Percentiles rank a stretch among this genome's conserved stretches.
These are phyloP conservation scores for Hordeum pubiflorum DNA, from an alignment of 202 grass and related monocot species.

Conservation along the genomic window DNA sequence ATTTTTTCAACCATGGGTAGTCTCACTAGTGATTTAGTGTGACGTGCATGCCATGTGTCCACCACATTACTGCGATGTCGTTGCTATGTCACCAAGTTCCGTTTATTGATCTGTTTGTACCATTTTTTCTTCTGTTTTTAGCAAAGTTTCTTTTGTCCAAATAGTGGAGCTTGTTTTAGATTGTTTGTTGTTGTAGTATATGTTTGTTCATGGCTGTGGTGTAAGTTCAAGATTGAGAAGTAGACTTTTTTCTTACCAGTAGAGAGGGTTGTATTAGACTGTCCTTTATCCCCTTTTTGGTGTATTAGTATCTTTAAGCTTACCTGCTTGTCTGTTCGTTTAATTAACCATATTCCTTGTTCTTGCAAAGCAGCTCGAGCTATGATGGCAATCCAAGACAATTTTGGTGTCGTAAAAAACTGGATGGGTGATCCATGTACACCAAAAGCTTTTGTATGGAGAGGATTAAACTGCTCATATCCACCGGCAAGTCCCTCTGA, in stretches of 20 bases:
- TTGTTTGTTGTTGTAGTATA: no score
- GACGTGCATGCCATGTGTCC: no score
- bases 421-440: constrained; percentile 61
- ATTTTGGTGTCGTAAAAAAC: constrained; percentile 36
- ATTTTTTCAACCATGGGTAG: no score
- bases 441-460: constrained; percentile 38
- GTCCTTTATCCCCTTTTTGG: not conserved
- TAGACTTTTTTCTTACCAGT: no score
- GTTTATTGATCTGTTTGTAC: not conserved
- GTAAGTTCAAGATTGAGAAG: no score
- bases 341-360: not conserved
- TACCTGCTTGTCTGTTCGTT: not conserved
- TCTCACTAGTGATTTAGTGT: no score
- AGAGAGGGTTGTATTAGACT: not conserved
- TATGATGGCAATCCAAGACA: constrained; percentile 39
- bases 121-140: no score
- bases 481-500: not conserved
- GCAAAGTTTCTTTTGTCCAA: no score
- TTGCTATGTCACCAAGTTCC: no score
- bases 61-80: no score
- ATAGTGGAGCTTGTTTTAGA: no score
- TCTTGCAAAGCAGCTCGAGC: constrained; percentile 26
- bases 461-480: constrained; percentile 41
- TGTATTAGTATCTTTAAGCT: not conserved
- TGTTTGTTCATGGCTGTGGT: no score